phyloP scores from a whole-genome alignment of 768 basidiomycete genomes.

The Boletellus sp. region DNA sequence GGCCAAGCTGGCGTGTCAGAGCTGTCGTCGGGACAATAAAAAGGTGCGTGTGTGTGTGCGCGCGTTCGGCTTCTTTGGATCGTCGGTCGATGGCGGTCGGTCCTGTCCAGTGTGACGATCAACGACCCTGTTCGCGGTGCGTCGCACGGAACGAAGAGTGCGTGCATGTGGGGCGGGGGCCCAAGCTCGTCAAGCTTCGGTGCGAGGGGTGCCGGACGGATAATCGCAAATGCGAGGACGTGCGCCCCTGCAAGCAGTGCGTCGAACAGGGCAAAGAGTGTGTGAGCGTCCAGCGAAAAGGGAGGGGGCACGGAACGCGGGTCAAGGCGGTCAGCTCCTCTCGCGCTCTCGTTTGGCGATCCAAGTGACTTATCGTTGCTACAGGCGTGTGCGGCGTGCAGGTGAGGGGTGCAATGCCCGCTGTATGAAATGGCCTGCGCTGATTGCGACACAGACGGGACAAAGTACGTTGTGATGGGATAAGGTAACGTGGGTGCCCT shows the following conservation, averaged over 20 bases:
- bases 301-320: slow-evolving; percentile 55
- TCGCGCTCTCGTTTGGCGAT: slow-evolving; percentile 2
- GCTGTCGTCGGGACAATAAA: slow-evolving; percentile 62
- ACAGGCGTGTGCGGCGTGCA: slow-evolving; percentile 61
- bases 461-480: slow-evolving; percentile 60
- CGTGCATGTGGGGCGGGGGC: slow-evolving; percentile 51
- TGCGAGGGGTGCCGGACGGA: slow-evolving; percentile 56
- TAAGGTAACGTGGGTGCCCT: slow-evolving; percentile 37
- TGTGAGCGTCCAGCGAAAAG: slow-evolving; percentile 46
- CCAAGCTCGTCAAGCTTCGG: slow-evolving; percentile 56
- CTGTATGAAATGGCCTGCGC: slow-evolving; percentile 3
- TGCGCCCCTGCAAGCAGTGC: slow-evolving; percentile 53
- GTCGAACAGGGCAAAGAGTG: slow-evolving; percentile 46
- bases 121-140: slow-evolving; percentile 61
- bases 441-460: slow-evolving; percentile 43
- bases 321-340: slow-evolving; percentile 52
- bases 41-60: slow-evolving; percentile 39
- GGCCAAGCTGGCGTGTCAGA: slow-evolving; percentile 57
- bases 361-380: slow-evolving; percentile 8
- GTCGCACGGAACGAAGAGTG: slow-evolving; percentile 52
- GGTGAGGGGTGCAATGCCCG: slow-evolving; percentile 34
- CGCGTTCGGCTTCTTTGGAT: neutral
- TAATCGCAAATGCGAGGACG: slow-evolving; percentile 58
- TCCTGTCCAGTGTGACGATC: slow-evolving; percentile 51
- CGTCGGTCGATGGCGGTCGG: neutral